These are phyloP conservation scores for Lanmaoa rubissima DNA, from an alignment of 768 basidiomycete genomes.

Conservation along the genomic window DNA sequence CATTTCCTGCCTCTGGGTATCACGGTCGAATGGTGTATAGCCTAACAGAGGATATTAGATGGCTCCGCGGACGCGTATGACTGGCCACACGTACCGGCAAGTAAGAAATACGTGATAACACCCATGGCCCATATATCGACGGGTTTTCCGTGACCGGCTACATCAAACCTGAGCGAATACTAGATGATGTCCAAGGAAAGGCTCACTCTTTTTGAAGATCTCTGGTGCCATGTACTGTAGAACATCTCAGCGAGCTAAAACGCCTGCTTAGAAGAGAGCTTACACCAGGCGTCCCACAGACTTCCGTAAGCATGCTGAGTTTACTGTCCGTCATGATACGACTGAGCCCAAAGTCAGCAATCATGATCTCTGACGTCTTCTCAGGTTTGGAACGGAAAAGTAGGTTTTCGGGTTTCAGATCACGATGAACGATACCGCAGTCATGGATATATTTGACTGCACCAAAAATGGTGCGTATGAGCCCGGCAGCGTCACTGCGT, in stretches of 20 bases:
- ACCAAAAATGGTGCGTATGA: constrained; percentile 82
- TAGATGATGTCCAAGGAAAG: neutral
- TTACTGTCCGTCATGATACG: constrained; percentile 91
- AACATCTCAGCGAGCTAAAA: constrained; percentile 5
- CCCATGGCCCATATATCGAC: constrained; percentile 98
- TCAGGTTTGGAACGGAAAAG: constrained; percentile 88
- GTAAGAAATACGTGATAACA: constrained; percentile 96
- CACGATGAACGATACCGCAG: constrained; percentile 91
- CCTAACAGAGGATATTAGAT: constrained; percentile 37
- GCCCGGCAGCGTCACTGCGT: constrained; percentile 80
- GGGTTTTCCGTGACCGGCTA: constrained; percentile 90
- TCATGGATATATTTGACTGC: constrained; percentile 92
- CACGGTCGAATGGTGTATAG: constrained; percentile 97
- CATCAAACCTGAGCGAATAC: neutral
- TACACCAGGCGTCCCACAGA: constrained; percentile 91
- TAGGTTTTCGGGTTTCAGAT: constrained; percentile 97
- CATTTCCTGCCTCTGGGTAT: constrained; percentile 86
- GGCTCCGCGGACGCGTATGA: neutral
- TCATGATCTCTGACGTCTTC: constrained; percentile 86
- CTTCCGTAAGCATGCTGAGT: constrained; percentile 84
- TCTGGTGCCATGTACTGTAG: constrained; percentile 90
- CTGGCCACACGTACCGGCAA: constrained; percentile 48
- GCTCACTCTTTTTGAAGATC: constrained; percentile 86
- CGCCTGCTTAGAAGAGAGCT: constrained; percentile 24
- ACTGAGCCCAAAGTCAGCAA: constrained; percentile 94